Conservation (phyloP, 129 eudicot species). For the Escallonia herrerae region DNA sequence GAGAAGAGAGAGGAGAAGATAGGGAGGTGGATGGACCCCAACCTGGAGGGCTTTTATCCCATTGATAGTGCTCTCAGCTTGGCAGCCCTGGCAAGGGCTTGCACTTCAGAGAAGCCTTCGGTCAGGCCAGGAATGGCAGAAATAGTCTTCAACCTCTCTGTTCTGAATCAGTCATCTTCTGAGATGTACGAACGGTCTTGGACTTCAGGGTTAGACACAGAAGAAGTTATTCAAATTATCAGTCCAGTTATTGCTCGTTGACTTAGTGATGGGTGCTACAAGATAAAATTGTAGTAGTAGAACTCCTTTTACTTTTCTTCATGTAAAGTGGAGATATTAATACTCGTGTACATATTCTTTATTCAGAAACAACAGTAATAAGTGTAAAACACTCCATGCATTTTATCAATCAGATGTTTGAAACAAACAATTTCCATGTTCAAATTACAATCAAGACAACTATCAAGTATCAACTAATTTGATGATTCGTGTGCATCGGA, state of each 20-base stretch:
- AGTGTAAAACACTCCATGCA: too few species aligned
- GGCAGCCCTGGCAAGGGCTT: slow-evolving; percentile 58
- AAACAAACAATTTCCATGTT: too few species aligned
- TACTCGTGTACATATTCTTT: not conserved
- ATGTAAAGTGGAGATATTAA: not conserved
- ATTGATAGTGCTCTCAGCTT: slow-evolving; percentile 58
- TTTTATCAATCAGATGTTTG: too few species aligned
- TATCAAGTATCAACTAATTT: too few species aligned
- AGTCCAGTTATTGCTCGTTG: slow-evolving; percentile 61
- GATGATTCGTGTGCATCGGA: slow-evolving; percentile 37
- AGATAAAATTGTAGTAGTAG: not conserved
- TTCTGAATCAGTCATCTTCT: slow-evolving; percentile 51
- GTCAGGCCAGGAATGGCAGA: slow-evolving; percentile 68
- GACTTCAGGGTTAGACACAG: slow-evolving; percentile 41
- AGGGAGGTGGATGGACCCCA: slow-evolving; percentile 62
- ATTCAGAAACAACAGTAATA: too few species aligned
- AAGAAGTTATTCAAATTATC: slow-evolving; percentile 35
- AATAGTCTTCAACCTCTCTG: slow-evolving; percentile 60
- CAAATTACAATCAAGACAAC: too few species aligned
- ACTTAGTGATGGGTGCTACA: not conserved
- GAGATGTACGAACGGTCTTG: slow-evolving; percentile 46
- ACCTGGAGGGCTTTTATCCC: slow-evolving; percentile 44
- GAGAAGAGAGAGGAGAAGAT: slow-evolving; percentile 49
- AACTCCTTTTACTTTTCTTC: slow-evolving; percentile 7
- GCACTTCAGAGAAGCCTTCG: slow-evolving; percentile 61